Conservation (phyloP, 768 basidiomycete genomes). For the Tricholoma bakamatsutake region DNA sequence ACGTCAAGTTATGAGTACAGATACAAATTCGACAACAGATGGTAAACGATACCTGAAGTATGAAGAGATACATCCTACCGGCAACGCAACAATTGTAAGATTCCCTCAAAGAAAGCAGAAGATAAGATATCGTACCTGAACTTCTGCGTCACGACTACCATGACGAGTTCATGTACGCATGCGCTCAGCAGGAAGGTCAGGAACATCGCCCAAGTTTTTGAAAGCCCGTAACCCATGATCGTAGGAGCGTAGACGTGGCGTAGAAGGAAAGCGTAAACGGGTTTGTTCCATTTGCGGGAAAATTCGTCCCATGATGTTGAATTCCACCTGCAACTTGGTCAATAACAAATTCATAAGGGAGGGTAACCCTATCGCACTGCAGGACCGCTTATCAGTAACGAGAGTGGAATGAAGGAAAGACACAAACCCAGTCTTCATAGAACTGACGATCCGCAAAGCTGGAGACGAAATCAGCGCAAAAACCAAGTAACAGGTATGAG, state of each 20-base stretch:
- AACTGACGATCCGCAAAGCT: constrained; percentile 98
- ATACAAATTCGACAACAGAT: background rate
- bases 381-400: background rate
- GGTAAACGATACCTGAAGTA: constrained; percentile 45
- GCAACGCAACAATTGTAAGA: background rate
- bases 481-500: background rate
- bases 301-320: constrained; percentile 97
- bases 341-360: background rate
- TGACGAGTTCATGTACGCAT: constrained; percentile 88
- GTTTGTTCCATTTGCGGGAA: constrained; percentile 97
- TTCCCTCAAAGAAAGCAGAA: background rate
- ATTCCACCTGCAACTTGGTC: constrained; percentile 66
- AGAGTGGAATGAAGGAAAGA: background rate
- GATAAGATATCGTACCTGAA: constrained; percentile 49
- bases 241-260: constrained; percentile 94
- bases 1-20: constrained; percentile 4
- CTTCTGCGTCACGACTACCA: constrained; percentile 93
- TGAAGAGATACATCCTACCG: constrained; percentile 78
- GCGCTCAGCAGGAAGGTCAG: constrained; percentile 91
- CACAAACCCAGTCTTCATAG: constrained; percentile 88
- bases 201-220: constrained; percentile 79
- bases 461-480: background rate
- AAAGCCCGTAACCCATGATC: constrained; percentile 70
- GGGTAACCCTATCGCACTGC: constrained; percentile 6
- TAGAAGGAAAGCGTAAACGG: constrained; percentile 89